Base-by-base conservation (phyloP, 179 eudicot genomes). In the Actinidia polygama region DNA sequence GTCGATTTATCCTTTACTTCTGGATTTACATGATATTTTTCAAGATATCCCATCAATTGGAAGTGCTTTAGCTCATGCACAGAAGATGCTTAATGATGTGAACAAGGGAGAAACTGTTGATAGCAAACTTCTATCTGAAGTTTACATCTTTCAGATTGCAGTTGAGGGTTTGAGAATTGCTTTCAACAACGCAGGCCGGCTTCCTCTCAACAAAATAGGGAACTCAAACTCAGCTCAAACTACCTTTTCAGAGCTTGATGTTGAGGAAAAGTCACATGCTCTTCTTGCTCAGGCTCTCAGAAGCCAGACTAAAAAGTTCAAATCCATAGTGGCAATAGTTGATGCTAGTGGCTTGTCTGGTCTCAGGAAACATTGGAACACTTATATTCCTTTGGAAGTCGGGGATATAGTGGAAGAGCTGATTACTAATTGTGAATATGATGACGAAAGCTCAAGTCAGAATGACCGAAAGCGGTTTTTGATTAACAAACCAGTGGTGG, bases 161-260 rank as follows among this genome's bases (percentile, higher is more conserved):
- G 97, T 93, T 76, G 99, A 97, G 88, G 98, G 95, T 36, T 80
- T 97, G 84, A 90, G 99, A 81, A 90, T 97, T 77, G 98, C 95
- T 80, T 67, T 93, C 36, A 92, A 89, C 83, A 91, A 89, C 68
- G 93, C 94, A 1, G 95, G 96, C 36, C 87, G 95, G 75, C 81
- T 90, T 71, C 91, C 96, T 19, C 55, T 94, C 12, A 84, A 81
- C 74, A 90, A 88, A 78, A 75, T 86, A 51, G 82, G 83, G 59
- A 83, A 79, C 58, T 62, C 57, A 24, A 81, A 71, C 21, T 47
- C 88, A 3, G 62, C 68, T 53, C 80, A 84, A 49, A 63, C 83
- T n/a, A 82, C 85, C 78, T 97, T 95, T 85, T 82, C 89, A 6
- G 89, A 90, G 71, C 94, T 97, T 67, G 87, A 94, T 10, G 61